Evolutionary conservation across 805 yeast species (phyloP).

Genomic region (Lachancea waltii): DNA sequence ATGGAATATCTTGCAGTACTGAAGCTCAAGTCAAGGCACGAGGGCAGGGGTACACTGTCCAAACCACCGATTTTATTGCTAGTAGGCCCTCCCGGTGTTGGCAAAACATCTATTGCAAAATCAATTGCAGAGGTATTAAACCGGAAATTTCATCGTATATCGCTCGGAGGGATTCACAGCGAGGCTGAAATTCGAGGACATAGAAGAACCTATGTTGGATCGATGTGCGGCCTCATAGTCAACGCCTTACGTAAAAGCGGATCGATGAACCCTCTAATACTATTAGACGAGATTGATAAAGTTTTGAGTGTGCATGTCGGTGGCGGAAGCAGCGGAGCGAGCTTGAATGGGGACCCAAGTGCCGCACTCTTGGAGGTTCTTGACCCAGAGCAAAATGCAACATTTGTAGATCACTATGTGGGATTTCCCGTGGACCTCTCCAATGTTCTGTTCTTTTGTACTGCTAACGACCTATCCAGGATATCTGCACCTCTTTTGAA

Average conservation of each 20-base stretch:
- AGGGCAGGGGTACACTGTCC: slow-evolving; percentile 6
- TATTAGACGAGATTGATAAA: slow-evolving; percentile 83
- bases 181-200: slow-evolving; percentile 90
- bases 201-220: slow-evolving; percentile 85
- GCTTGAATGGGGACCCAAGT: slow-evolving; percentile 76
- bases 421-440: slow-evolving; percentile 84
- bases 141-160: slow-evolving; percentile 68
- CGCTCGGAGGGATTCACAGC: slow-evolving; percentile 83
- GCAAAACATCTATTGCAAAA: slow-evolving; percentile 81
- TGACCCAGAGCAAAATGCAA: slow-evolving; percentile 81
- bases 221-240: slow-evolving; percentile 80
- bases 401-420: slow-evolving; percentile 74
- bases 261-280: slow-evolving; percentile 74
- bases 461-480: slow-evolving; percentile 70
- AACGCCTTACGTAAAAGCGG: slow-evolving; percentile 72
- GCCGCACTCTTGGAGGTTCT: slow-evolving; percentile 83
- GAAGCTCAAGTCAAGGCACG: slow-evolving; percentile 39
- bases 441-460: slow-evolving; percentile 74
- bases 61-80: slow-evolving; percentile 71
- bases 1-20: slow-evolving; percentile 76
- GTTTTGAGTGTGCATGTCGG: slow-evolving; percentile 40
- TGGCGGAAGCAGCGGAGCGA: slow-evolving; percentile 17
- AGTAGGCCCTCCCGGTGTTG: slow-evolving; percentile 93
- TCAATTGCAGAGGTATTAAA: slow-evolving; percentile 72
- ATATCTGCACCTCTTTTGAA: slow-evolving; percentile 74